Base-by-base conservation (phyloP, 345 rosid species). In the Salix suchowensis region DNA sequence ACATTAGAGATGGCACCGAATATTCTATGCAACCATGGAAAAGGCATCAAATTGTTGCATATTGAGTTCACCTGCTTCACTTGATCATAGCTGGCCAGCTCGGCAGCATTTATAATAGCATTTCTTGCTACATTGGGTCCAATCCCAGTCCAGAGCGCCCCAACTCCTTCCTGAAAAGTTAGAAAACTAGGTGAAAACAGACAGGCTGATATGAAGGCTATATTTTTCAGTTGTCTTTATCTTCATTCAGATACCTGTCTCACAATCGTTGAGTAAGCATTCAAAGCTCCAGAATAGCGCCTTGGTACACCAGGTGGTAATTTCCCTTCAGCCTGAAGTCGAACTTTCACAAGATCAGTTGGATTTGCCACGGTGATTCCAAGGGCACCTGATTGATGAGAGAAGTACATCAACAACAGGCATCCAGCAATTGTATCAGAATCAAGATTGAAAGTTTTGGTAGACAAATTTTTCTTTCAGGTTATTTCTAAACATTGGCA, bases 251-350 rank as follows among this genome's bases (percentile, higher is more conserved):
- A 74, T 37, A 96, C 99, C 99, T 94, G 93, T 83, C 92, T 91
- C 81, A 86, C 86, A 77, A 96, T 96, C 12, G 97, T 94, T 23
- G 97, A 91, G 78, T 96, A 96, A 30, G 99, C 99, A 88, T 87
- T 94, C 81, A 96, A 73, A 15, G 99, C 87, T 77, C 99, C 99
- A 75, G 93, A 74, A 80, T 96, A 96, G 65, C 98, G 98, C 88
- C 89, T 92, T 54, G 97, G 97, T 32, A 87, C 99, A 67, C 98
- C 99, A 26, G 96, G 87, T 21, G 97, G 88, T 78, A 94, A 82
- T 85, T 94, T 94, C 71, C 99, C 99, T 88, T 96, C 99, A 81
- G 99, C 89, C 82, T 96, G 99, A 79, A 96, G 97, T 77, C 99
- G 90, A 62, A 96, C 99, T 85, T 96, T 96, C 80, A 96, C 98